Evolutionary conservation across 2,329 filamentous ascomycete species (phyloP).

Genomic region (Tricladium varicosporioides): DNA sequence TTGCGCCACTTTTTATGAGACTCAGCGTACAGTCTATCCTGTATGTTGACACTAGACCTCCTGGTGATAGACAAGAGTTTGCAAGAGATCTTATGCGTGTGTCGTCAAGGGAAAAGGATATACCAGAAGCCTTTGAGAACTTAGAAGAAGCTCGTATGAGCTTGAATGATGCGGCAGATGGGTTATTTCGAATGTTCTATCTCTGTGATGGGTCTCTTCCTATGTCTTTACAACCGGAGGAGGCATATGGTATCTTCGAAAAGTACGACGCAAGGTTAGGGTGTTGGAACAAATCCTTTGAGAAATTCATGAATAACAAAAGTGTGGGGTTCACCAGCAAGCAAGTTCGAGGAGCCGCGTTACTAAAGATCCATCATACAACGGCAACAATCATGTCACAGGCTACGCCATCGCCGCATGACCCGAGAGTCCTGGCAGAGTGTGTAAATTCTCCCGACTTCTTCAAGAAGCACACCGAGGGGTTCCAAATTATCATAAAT

Average conservation of each 20-base stretch:
- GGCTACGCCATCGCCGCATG: constrained; percentile 9
- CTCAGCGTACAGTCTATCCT: constrained; percentile 30
- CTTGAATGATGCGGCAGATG: constrained; percentile 24
- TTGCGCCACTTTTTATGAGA: constrained; percentile 28
- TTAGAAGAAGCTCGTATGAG: constrained; percentile 25
- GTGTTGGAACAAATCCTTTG: constrained; percentile 27
- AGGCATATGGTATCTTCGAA: constrained; percentile 12
- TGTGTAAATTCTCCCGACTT: constrained; percentile 15
- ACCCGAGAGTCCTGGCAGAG: constrained; percentile 18
- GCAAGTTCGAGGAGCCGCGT: constrained; percentile 30
- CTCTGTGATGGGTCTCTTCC: constrained; percentile 17
- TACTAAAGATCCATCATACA: constrained; percentile 31
- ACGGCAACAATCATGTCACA: constrained; percentile 25
- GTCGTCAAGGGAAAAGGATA: constrained; percentile 6
- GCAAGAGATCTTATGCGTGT: constrained; percentile 19
- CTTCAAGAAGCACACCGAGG: constrained; percentile 13
- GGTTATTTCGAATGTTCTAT: constrained; percentile 27
- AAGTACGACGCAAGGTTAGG: constrained; percentile 15
- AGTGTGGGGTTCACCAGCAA: constrained; percentile 20
- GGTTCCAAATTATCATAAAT: constrained; percentile 24
- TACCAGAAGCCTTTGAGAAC: constrained; percentile 22
- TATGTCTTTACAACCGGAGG: constrained; percentile 16
- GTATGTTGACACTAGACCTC: constrained; percentile 27
- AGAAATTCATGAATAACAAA: constrained; percentile 27
- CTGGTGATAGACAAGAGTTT: constrained; percentile 19